Evolutionary conservation across 305 asterid genomes (phyloP).

Genomic region (Stenogyne calaminthoides): DNA sequence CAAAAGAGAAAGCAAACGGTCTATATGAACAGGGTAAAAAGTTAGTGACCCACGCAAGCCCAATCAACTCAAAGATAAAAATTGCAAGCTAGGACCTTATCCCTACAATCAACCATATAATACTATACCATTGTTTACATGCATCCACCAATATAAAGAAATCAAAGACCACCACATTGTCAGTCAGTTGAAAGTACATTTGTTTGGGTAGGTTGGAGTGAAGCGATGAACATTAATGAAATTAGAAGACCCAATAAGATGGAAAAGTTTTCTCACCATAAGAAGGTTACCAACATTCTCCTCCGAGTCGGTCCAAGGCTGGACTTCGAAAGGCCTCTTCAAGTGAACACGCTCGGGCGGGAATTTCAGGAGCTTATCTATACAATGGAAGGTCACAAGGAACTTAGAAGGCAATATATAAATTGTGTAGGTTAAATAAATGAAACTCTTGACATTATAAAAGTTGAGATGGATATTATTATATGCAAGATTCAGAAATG

Average conservation of each 20-base stretch:
- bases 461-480: constrained; percentile 2
- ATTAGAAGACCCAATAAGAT: constrained; percentile 21
- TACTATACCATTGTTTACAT: background rate
- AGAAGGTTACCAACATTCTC: constrained; percentile 73
- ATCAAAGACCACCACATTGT: constrained; percentile 1
- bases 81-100: constrained; percentile 1
- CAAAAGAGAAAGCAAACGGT: constrained; percentile 16
- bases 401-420: constrained; percentile 28
- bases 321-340: constrained; percentile 67
- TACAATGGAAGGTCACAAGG: constrained; percentile 34
- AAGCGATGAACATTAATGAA: constrained; percentile 2
- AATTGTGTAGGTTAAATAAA: background rate
- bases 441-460: constrained; percentile 5
- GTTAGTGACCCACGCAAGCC: background rate
- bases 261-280: constrained; percentile 63
- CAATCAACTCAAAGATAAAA: background rate
- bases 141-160: constrained; percentile 15
- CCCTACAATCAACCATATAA: constrained; percentile 5
- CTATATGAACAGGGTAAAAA: background rate
- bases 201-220: background rate
- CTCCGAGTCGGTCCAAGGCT: constrained; percentile 88
- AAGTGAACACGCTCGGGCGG: constrained; percentile 65
- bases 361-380: constrained; percentile 73
- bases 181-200: background rate
- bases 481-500: background rate